Percentiles rank a stretch among this genome's conserved stretches.
phyloP scores from a whole-genome alignment of 2,329 filamentous ascomycete species.

The Sporothrix pallida region DNA sequence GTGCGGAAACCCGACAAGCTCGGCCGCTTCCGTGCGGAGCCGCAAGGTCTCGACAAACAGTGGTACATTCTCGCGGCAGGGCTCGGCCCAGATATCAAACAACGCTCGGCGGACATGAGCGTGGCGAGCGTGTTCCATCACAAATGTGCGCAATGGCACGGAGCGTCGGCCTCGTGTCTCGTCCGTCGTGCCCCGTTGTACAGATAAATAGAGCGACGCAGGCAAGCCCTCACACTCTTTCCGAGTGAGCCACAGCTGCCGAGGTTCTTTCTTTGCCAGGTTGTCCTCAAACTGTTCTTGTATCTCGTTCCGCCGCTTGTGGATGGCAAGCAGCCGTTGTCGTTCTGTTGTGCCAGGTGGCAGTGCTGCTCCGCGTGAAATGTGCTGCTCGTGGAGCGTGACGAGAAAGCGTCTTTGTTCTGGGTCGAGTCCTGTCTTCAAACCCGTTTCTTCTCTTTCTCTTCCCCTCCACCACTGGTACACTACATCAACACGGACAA shows the following conservation, averaged over 20 bases:
- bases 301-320: neutral
- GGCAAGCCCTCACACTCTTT: constrained; percentile 6
- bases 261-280: neutral
- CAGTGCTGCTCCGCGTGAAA: neutral
- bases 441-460: constrained; percentile 4
- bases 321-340: constrained; percentile 2
- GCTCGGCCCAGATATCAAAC: neutral
- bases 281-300: neutral
- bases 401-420: neutral
- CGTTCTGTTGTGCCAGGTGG: neutral
- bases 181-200: neutral
- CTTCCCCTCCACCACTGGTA: neutral
- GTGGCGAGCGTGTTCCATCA: constrained; percentile 1
- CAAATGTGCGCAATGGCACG: neutral
- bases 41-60: neutral
- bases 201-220: neutral
- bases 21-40: neutral
- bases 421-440: neutral
- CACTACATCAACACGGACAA: constrained; percentile 3
- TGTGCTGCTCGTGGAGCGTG: neutral
- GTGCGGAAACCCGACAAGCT: neutral
- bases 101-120: neutral
- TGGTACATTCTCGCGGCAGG: neutral
- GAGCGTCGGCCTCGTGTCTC: neutral
- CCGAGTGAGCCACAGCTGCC: neutral